phyloP scores from a whole-genome alignment of 176 grass and related monocot species.

The Melocanna baccifera region DNA sequence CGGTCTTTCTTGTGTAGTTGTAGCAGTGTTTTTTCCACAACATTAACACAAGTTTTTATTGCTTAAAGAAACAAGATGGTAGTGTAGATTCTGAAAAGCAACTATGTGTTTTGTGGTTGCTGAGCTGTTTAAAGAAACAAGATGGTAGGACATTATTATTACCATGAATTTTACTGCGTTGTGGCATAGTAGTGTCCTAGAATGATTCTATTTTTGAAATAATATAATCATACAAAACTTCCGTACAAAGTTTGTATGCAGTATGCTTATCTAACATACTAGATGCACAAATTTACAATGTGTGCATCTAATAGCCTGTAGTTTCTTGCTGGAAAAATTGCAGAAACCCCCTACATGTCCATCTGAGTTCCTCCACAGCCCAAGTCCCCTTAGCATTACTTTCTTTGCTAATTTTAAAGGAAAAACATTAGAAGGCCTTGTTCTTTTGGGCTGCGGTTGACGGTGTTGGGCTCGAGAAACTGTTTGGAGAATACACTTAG shows the following conservation, averaged over 20 bases:
- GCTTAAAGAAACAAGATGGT: background rate
- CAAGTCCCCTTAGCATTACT: background rate
- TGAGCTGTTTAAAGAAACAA: conserved; percentile 14
- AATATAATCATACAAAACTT: background rate
- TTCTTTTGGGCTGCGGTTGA: too few species aligned
- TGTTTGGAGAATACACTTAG: too few species aligned
- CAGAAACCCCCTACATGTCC: background rate
- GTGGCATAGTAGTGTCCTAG: background rate
- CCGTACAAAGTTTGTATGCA: background rate
- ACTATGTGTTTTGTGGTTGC: conserved; percentile 7
- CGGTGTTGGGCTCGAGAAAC: too few species aligned
- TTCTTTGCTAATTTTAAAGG: background rate
- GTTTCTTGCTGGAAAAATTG: background rate
- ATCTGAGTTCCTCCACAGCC: background rate
- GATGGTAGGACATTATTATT: background rate
- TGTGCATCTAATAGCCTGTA: background rate
- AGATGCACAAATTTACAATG: background rate
- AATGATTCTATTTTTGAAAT: conserved; percentile 6
- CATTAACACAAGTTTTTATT: background rate
- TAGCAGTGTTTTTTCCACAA: background rate
- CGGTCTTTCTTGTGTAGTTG: background rate
- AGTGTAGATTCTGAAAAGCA: conserved; percentile 16
- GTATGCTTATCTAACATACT: background rate
- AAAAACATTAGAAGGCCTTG: background rate
- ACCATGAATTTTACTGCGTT: background rate